A percentile compares a stretch with the other conserved stretches of the same genome.
phyloP scores from a whole-genome alignment of 1,284 basidiomycete genomes.

The Neolentinus lepideus region DNA sequence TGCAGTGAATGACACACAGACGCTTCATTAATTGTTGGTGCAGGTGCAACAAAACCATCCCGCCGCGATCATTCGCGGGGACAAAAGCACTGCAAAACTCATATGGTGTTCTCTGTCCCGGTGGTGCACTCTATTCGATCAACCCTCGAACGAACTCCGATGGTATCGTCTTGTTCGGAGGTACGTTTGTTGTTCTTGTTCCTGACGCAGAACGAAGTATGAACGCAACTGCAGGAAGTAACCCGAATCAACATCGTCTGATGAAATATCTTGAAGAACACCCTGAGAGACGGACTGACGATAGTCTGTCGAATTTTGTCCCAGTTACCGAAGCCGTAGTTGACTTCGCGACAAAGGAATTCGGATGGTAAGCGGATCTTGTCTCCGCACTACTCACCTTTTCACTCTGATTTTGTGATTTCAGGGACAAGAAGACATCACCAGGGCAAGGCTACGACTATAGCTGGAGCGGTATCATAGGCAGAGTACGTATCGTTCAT shows the following conservation, averaged over 20 bases:
- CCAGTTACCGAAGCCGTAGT: conserved; percentile 13
- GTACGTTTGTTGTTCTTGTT: background rate
- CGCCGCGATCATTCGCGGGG: conserved; percentile 12
- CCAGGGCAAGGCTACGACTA: background rate
- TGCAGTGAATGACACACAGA: no score
- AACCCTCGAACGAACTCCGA: conserved; percentile 13
- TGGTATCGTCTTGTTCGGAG: conserved; percentile 14
- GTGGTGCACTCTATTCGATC: conserved; percentile 11
- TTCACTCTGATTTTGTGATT: background rate
- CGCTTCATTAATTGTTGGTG: no score
- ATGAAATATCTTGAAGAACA: conserved; percentile 12
- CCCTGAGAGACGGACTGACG: conserved; percentile 10
- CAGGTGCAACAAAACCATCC: conserved; percentile 13
- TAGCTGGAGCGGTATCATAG: conserved; percentile 16
- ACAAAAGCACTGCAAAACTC: conserved; percentile 14
- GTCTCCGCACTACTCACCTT: background rate
- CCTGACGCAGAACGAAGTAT: background rate
- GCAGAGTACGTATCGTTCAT: conserved; percentile 7
- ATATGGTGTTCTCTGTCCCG: conserved; percentile 12
- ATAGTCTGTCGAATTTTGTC: conserved; percentile 13
- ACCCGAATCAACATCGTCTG: conserved; percentile 12
- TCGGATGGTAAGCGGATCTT: conserved; percentile 12
- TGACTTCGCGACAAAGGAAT: conserved; percentile 10
- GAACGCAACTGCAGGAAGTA: conserved; percentile 5
- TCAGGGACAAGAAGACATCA: background rate